Percentiles rank a stretch among this genome's conserved stretches.
These are phyloP conservation scores for Pseudocercospora ulei DNA, from an alignment of 2,329 filamentous ascomycete genomes.

Conservation along the genomic window DNA sequence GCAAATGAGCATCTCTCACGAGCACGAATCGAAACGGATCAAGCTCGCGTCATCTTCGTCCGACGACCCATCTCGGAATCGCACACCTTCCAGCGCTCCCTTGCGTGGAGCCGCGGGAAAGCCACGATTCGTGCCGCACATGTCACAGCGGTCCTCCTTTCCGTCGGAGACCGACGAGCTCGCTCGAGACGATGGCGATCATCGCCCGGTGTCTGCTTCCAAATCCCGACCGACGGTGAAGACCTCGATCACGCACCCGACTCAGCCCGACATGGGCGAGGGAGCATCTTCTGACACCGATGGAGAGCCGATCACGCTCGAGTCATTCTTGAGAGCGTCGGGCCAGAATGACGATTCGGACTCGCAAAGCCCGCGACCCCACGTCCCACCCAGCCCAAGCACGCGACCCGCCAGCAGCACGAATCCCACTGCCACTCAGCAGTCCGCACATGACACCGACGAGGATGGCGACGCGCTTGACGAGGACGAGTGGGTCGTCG, in stretches of 20 bases:
- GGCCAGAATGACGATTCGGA: conserved; percentile 8
- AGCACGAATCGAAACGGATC: conserved; percentile 19
- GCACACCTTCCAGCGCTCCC: neutral
- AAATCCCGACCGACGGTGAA: conserved; percentile 7
- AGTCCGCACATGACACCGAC: conserved; percentile 9
- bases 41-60: conserved; percentile 21
- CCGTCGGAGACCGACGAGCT: conserved; percentile 12
- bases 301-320: conserved; percentile 16
- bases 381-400: conserved; percentile 1
- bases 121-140: neutral
- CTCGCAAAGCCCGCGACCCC: conserved; percentile 5
- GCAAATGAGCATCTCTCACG: conserved; percentile 18
- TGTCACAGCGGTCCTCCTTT: neutral
- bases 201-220: neutral
- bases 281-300: conserved; percentile 12
- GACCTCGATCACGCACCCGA: conserved; percentile 14
- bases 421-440: conserved; percentile 17
- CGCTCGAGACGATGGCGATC: neutral
- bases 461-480: conserved; percentile 14
- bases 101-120: neutral
- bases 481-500: conserved; percentile 27
- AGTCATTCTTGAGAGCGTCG: conserved; percentile 16
- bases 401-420: conserved; percentile 21
- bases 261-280: neutral
- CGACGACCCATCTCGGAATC: conserved; percentile 8